A percentile compares a stretch with the other conserved stretches of the same genome.
These are phyloP conservation scores for Cairneyella variabilis DNA, from an alignment of 495 filamentous ascomycete genomes.

Conservation along the genomic window DNA sequence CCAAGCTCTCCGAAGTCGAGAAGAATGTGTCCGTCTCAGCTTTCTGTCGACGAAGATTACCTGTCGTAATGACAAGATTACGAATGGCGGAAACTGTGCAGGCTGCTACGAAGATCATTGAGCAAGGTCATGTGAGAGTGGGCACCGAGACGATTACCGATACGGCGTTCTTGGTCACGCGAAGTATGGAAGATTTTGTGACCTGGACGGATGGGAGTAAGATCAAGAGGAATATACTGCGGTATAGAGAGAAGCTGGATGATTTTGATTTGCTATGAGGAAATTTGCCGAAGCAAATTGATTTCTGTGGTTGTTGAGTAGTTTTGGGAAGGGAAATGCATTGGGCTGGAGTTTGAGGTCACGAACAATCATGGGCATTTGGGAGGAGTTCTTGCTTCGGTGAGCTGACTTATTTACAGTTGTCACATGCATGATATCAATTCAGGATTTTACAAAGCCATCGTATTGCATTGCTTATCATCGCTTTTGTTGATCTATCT, in stretches of 20 bases:
- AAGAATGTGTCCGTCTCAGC: slow-evolving; percentile 79
- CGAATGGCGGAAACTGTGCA: slow-evolving; percentile 87
- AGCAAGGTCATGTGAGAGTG: slow-evolving; percentile 93
- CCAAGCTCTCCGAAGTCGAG: slow-evolving; percentile 79
- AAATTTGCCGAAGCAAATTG: too few relatives aligned
- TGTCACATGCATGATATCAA: too few relatives aligned
- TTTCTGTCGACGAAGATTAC: slow-evolving; percentile 74
- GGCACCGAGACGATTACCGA: slow-evolving; percentile 90
- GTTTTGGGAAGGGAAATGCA: too few relatives aligned
- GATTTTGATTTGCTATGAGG: slow-evolving; percentile 85
- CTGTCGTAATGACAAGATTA: slow-evolving; percentile 81
- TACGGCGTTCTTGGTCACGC: slow-evolving; percentile 69
- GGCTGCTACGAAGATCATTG: slow-evolving; percentile 78
- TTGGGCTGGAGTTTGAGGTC: too few relatives aligned
- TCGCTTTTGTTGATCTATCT: too few relatives aligned
- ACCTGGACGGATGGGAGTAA: slow-evolving; percentile 96
- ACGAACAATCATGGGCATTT: too few relatives aligned
- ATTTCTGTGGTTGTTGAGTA: too few relatives aligned
- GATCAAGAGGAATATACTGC: slow-evolving; percentile 93
- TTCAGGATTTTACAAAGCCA: too few relatives aligned
- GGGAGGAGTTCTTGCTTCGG: too few relatives aligned
- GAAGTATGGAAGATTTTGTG: slow-evolving; percentile 93
- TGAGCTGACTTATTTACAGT: too few relatives aligned
- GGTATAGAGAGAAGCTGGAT: slow-evolving; percentile 91
- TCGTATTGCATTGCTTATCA: too few relatives aligned